Evolutionary conservation across 768 basidiomycete species (phyloP), one percentile per base, ranked within the genome.

Genomic region (Mycena galericulata): DNA sequence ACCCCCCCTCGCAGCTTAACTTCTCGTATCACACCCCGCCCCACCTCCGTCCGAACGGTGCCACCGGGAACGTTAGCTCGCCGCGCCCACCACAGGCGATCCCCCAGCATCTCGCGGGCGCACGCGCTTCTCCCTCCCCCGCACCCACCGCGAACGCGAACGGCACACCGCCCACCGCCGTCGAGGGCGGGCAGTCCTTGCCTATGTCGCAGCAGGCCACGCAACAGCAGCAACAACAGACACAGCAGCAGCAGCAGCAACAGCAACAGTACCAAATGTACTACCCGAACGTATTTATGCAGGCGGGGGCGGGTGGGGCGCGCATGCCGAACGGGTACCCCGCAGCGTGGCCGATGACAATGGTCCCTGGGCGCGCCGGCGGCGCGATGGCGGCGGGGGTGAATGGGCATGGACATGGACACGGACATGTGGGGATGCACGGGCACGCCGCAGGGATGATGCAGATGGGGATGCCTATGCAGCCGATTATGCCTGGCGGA

Each of bases 231-330:
- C 73, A 68, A 49, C 50, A 59, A 15, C 74, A 71, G 50, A 65
- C 41, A 53, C 65, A 71, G 49, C 72, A 68, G 26, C 59, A 73
- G 46, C 62, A 72, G 56, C 67, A 60, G 29, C 71, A 70, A 45
- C 57, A 53, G 12, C 73, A 73, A 26, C 69, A 58, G 51, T 64
- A 71, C 47, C 74, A 73, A 55, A 68, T 74, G 68, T 73, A 75
- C 56, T 69, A 69, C 53, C 68, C 56, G 22, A 68, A 63, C 50
- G 29, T 64, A 1, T 65, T 60, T 32, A 55, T 63, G 62, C 68
- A 58, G 41, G 3, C 49, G 18, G 62, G 49, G 41, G n/a, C n/a
- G n/a, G n/a, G n/a, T n/a, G n/a, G n/a, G n/a, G n/a, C n/a, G n/a
- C 62, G 62, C 45, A 53, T 62, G 45, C 68, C 68, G n/a, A 58